Evolutionary conservation across 768 basidiomycete species (phyloP).

Genomic region (Russula abietina): DNA sequence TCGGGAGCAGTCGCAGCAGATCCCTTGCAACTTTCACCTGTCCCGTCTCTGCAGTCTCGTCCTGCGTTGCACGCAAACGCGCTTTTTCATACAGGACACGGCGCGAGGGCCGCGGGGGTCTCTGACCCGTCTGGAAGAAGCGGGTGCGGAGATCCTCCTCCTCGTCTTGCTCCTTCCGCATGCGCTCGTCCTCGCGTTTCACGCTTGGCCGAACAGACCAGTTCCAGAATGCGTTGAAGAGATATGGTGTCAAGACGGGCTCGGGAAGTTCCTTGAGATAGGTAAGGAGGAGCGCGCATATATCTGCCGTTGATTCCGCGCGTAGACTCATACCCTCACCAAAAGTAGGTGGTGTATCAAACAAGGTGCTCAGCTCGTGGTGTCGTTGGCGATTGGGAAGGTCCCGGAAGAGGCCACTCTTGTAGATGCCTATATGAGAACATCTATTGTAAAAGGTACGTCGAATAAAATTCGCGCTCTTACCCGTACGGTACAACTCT

Average conservation of each 20-base stretch:
- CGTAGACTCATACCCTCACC: constrained; percentile 27
- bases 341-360: constrained; percentile 32
- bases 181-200: constrained; percentile 32
- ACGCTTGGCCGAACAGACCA: constrained; percentile 42
- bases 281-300: constrained; percentile 42
- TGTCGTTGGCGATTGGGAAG: constrained; percentile 39
- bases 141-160: constrained; percentile 31
- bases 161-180: constrained; percentile 30
- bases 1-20: constrained; percentile 46
- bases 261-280: constrained; percentile 45
- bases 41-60: constrained; percentile 26
- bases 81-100: constrained; percentile 13
- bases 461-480: not conserved
- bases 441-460: not conserved
- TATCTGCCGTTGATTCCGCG: constrained; percentile 34
- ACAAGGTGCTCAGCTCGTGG: constrained; percentile 35
- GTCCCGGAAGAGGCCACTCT: constrained; percentile 39
- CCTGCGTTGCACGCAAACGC: not conserved
- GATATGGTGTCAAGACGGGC: constrained; percentile 39
- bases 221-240: constrained; percentile 38
- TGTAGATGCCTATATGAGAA: constrained; percentile 36
- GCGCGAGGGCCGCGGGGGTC: constrained; percentile 16
- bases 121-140: constrained; percentile 29
- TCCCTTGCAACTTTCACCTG: constrained; percentile 39
- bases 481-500: constrained; percentile 43